phyloP scores from a whole-genome alignment of 225 moss, liverwort and hornwort genomes.

The Pleurozium schreberi region DNA sequence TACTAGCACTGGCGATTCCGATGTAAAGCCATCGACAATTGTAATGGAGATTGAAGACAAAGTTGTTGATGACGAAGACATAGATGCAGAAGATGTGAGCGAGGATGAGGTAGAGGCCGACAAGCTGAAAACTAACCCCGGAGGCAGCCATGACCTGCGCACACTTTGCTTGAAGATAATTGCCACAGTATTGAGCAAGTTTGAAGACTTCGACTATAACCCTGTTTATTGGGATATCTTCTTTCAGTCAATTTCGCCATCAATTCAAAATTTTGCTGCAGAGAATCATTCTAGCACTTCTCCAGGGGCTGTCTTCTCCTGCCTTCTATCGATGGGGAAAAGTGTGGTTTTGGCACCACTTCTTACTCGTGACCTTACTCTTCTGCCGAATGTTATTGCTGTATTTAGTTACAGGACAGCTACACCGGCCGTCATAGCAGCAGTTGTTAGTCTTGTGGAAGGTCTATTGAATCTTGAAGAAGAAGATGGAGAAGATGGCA shows the following conservation, averaged over 20 bases:
- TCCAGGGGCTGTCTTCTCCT: conserved; percentile 72
- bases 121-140: conserved; percentile 22
- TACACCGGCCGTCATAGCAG: conserved; percentile 47
- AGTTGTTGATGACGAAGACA: background rate
- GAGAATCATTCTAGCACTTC: conserved; percentile 57
- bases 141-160: conserved; percentile 58
- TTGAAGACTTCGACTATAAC: conserved; percentile 50
- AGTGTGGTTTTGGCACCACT: conserved; percentile 63
- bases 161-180: conserved; percentile 69
- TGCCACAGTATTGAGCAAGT: conserved; percentile 64
- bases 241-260: conserved; percentile 47
- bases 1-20: background rate
- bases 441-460: conserved; percentile 64
- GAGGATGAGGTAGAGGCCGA: conserved; percentile 4
- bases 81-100: conserved; percentile 10
- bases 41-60: background rate
- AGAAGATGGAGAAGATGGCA: conserved; percentile 25
- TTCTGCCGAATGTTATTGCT: conserved; percentile 62
- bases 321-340: conserved; percentile 66
- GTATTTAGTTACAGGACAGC: conserved; percentile 66
- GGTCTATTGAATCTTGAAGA: conserved; percentile 60
- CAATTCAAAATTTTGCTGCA: conserved; percentile 49
- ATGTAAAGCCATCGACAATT: background rate
- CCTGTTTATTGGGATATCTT: conserved; percentile 78
- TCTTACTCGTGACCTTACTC: conserved; percentile 35